Base-by-base conservation (phyloP, 495 filamentous ascomycete genomes). In the Daldinia loculata region DNA sequence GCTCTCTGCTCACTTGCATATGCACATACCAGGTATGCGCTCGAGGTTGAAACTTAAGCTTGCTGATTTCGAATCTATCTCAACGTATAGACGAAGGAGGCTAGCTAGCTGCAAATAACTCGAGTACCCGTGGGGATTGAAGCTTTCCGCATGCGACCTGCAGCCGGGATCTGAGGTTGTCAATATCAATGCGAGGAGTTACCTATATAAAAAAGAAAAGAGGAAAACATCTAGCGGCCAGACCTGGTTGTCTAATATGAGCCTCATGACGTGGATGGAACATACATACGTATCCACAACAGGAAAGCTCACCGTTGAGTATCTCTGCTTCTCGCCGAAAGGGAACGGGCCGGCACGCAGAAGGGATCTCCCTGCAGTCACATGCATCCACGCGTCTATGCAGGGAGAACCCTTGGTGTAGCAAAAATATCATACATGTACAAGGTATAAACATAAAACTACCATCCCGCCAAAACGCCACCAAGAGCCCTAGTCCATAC, bases 231-330 rank as follows among this genome's bases (percentile, higher is more conserved):
- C 29, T 24, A 36, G n/a, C 6, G 14, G 29, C 15, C 6, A 30
- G 19, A 48, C 36, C 36, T 56, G 38, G 36, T 22, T 57, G 15
- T 52, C 30, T 38, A 59, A 22, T 17, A 62, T 59, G 67, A 70
- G 61, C 67, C 67, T 70, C 67, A 70, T 65, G 67, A 70, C 61
- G 67, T 61, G 61, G 32, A 30, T 56, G 67, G 26, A 15, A 43
- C 11, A 22, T 27, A 43, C 11, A 22, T 27, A 52, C 30, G 24
- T 12, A 61, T 45, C 65, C 61, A 57, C 38, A 55, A 45, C 53
- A 48, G 70, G 58, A 66, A 59, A 62, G 15, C 48, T 48, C 56
- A 58, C 22, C 61, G 52, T 38, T 22, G 24, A 64, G 64, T 48
- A 41, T 53, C 45, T 57, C 56, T 26, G 19, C 34, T 56, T 45